Evolutionary conservation across 164 flowering plant species (phyloP).

Genomic region (Malania oleifera): DNA sequence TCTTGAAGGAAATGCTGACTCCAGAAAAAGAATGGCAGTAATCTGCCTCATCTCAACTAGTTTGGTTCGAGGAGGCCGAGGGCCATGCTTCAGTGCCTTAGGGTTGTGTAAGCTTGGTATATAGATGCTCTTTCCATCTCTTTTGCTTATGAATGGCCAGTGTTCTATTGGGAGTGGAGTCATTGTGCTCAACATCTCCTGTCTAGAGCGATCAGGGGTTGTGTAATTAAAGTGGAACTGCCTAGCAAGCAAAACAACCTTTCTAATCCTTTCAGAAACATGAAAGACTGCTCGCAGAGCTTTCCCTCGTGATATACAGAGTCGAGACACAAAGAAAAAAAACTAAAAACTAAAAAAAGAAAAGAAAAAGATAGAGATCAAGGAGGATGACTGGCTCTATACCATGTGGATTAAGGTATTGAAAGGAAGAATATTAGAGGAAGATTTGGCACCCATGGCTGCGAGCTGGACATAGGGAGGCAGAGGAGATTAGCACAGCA

Average conservation of each 20-base stretch:
- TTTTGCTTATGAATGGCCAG: constrained; percentile 75
- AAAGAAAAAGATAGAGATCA: constrained; percentile 9
- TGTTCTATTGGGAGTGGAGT: constrained; percentile 78
- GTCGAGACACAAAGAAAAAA: constrained; percentile 2
- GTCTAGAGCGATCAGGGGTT: constrained; percentile 90
- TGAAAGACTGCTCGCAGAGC: constrained; percentile 64
- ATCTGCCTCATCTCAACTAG: constrained; percentile 58
- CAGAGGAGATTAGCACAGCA: too few relatives aligned
- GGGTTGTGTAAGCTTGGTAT: constrained; percentile 67
- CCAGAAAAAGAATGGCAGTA: constrained; percentile 80
- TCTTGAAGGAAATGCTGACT: constrained; percentile 52
- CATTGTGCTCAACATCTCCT: constrained; percentile 66
- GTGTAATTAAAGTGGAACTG: constrained; percentile 81
- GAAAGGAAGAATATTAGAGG: too few relatives aligned
- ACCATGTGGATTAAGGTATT: too few relatives aligned
- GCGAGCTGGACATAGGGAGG: too few relatives aligned
- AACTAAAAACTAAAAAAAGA: too few relatives aligned
- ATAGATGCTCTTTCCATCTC: constrained; percentile 39
- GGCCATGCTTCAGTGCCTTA: constrained; percentile 76
- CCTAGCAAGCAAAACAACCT: constrained; percentile 67
- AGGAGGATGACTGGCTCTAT: too few relatives aligned
- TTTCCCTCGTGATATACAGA: neutral
- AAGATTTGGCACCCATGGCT: too few relatives aligned
- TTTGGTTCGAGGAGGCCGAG: constrained; percentile 66
- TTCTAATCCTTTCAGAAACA: constrained; percentile 69